These are phyloP conservation scores for Ambispora gerdemannii DNA, from an alignment of 192 early-diverging fungal species.

Conservation along the genomic window DNA sequence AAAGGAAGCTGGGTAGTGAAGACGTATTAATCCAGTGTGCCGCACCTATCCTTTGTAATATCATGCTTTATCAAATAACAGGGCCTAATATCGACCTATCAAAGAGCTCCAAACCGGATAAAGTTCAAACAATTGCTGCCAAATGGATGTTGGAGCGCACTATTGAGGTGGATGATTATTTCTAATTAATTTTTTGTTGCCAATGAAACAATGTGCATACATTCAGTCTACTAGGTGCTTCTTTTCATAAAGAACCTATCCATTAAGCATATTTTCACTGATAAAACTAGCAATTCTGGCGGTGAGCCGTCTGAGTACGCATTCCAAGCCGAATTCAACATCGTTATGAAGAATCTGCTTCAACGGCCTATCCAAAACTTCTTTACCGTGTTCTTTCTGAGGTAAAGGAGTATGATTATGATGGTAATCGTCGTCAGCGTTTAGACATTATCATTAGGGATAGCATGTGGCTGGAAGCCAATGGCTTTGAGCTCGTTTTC, in stretches of 20 bases:
- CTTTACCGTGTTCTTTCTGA: background rate
- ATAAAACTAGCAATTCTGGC: background rate
- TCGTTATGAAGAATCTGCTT: background rate
- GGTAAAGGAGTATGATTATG: slow-evolving; percentile 11
- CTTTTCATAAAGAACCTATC: background rate
- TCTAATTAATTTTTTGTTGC: background rate
- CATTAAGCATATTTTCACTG: background rate
- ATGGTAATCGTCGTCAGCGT: background rate
- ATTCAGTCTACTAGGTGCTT: background rate
- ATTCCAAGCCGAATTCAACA: background rate
- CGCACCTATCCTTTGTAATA: background rate
- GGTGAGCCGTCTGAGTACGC: background rate
- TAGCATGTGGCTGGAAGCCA: background rate
- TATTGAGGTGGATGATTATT: background rate
- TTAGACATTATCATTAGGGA: background rate
- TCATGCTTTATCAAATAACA: background rate
- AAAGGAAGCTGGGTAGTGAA: background rate
- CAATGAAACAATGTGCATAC: background rate
- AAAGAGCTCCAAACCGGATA: no score
- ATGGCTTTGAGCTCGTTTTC: background rate
- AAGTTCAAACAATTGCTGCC: background rate
- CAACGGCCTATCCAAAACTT: background rate
- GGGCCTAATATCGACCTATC: background rate
- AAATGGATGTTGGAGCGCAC: background rate
- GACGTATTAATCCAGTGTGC: background rate